These are phyloP conservation scores for Trametes hirsuta DNA, from an alignment of 1,284 basidiomycete species.

Conservation along the genomic window DNA sequence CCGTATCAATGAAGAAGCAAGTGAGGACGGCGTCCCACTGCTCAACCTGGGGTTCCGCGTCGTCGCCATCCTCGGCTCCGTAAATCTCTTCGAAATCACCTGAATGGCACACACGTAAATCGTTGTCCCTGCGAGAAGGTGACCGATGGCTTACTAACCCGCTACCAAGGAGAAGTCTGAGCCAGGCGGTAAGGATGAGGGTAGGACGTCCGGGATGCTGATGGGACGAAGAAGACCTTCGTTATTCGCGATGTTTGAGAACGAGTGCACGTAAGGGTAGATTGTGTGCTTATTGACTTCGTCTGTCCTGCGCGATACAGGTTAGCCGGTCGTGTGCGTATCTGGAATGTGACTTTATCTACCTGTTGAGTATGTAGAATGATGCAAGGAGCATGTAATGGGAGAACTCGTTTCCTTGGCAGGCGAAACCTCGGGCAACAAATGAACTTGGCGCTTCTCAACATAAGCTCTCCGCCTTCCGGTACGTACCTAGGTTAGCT, in stretches of 20 bases:
- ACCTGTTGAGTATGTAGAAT: constrained; percentile 67
- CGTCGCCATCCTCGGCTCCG: constrained; percentile 51
- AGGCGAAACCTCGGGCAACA: constrained; percentile 66
- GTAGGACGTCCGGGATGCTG: constrained; percentile 82
- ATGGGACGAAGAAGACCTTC: constrained; percentile 68
- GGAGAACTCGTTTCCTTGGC: constrained; percentile 93
- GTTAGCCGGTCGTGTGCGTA: neutral
- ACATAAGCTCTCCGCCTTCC: constrained; percentile 13
- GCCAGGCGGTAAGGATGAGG: constrained; percentile 66
- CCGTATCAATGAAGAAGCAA: constrained; percentile 98
- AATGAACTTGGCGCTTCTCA: neutral
- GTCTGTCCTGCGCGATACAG: constrained; percentile 56
- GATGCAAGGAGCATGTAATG: constrained; percentile 91
- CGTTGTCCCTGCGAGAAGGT: neutral
- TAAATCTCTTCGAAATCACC: constrained; percentile 96
- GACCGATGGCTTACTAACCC: constrained; percentile 43
- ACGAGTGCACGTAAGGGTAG: constrained; percentile 89
- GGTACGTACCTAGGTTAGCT: constrained; percentile 66
- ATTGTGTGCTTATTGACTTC: constrained; percentile 69
- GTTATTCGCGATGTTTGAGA: constrained; percentile 77
- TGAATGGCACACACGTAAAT: constrained; percentile 28
- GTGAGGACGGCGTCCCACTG: constrained; percentile 91
- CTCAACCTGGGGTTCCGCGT: constrained; percentile 66
- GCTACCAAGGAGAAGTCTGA: constrained; percentile 74
- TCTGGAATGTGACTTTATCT: neutral